Conservation (phyloP, 257 asterid species). For the Jacaranda mimosifolia region DNA sequence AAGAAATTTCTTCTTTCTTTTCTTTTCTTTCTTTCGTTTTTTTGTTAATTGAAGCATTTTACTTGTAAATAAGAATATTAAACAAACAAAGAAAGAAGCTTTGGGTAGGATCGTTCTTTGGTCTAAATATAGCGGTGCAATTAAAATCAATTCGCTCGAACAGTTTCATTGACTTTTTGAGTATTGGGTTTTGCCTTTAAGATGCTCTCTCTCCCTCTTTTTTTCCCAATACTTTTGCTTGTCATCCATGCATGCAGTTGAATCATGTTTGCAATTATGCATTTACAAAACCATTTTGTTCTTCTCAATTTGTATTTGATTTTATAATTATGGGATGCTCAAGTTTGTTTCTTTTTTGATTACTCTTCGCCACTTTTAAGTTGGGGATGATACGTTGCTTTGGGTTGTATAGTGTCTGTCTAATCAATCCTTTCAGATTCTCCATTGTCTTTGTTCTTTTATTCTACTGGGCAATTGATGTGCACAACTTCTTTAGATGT, state of each 20-base stretch:
- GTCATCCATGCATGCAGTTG: constrained; percentile 37
- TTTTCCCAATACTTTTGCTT: neutral
- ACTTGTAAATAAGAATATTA: neutral
- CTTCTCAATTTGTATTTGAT: constrained; percentile 14
- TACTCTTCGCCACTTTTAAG: neutral
- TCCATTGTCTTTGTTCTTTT: constrained; percentile 23
- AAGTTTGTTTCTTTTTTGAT: constrained; percentile 5
- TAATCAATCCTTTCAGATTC: constrained; percentile 5
- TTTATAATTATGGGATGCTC: constrained; percentile 17
- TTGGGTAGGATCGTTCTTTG: constrained; percentile 9
- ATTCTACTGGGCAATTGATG: constrained; percentile 33
- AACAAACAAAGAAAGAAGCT: neutral
- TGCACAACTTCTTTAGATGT: constrained; percentile 48
- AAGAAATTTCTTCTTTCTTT: neutral
- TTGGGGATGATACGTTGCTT: constrained; percentile 22
- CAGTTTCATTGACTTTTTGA: constrained; percentile 13
- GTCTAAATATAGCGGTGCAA: constrained; percentile 1
- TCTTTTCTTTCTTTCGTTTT: neutral
- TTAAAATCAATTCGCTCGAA: constrained; percentile 10
- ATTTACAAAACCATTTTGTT: neutral
- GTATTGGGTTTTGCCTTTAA: constrained; percentile 12
- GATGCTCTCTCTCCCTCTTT: neutral
- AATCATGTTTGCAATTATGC: neutral
- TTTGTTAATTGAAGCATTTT: constrained; percentile 24
- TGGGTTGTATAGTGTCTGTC: constrained; percentile 14